Base-by-base conservation (phyloP, 1,139 yeast species). In the Meyerozyma athensensis region DNA sequence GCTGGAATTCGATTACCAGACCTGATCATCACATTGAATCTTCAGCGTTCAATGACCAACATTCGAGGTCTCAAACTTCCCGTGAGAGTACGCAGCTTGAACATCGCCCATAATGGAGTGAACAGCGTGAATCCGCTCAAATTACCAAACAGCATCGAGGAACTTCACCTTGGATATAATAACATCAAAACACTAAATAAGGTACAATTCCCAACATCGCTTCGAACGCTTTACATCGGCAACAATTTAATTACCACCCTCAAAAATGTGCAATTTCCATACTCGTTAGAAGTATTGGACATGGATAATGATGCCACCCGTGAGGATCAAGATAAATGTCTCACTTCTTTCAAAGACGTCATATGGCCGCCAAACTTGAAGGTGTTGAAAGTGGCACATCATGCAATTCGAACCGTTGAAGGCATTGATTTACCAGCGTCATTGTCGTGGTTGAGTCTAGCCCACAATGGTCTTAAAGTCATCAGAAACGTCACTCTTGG, bases 1-100 rank as follows among this genome's bases (percentile, higher is more conserved):
- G 62, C 74, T 0, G 73, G 75, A 0, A 62, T 70, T 8, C 67
- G 66, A 40, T 68, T 70, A 39, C 76, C 76, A 0, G 76, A 70
- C 37, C 59, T 53, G 58, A 49, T 66, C 23, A 47, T 50, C 14
- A 58, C 58, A 4, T 56, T 70, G 34, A 70, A 70, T 42, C 49
- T 70, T 12, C 74, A 68, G 45, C 68, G 66, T 35, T 64, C 72
- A 5, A 70, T 70, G 75, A 68, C 74, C 2, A 68, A 59, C 42
- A 68, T 74, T 1, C 52, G 75, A 39, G 76, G 76, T 0, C 54
- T 70, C 34, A 70, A 69, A 42, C 45, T 70, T 17, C 74, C 75
- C 1, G 54, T 58, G 18, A 48, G 46, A 22, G 44, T 69, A 13
- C 53, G 50, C 39, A 52, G 57, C 14, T 49, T 68, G 26, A 63